phyloP scores from a whole-genome alignment of 148 eudicot species.

The Camellia lanceoleosa region DNA sequence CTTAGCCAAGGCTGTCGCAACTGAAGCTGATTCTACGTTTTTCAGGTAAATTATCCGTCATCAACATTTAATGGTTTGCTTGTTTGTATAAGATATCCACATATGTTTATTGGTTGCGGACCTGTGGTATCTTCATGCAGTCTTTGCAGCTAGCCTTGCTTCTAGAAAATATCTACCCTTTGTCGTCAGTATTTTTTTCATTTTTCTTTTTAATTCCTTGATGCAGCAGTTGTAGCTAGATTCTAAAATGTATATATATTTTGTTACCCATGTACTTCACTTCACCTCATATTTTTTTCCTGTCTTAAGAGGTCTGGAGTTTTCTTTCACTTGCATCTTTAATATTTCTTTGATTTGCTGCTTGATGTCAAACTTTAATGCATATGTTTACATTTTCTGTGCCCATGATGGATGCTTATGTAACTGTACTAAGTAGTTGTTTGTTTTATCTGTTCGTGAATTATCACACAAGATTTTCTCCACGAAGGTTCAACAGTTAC shows the following conservation, averaged over 20 bases:
- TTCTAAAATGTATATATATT: not conserved
- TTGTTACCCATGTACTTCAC: not conserved
- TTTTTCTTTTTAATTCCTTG: not conserved
- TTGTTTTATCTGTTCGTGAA: not conserved
- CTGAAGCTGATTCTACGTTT: conserved; percentile 98
- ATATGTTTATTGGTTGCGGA: not conserved
- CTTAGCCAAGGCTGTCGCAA: conserved; percentile 98
- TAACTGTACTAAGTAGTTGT: not conserved
- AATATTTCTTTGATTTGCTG: not conserved
- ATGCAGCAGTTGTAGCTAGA: not conserved
- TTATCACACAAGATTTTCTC: not conserved
- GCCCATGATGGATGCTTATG: not conserved
- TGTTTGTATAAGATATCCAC: not conserved
- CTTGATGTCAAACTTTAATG: not conserved
- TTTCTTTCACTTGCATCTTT: not conserved
- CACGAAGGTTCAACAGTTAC: no score
- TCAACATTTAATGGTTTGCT: not conserved
- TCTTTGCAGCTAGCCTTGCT: not conserved
- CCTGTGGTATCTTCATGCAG: not conserved
- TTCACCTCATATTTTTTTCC: not conserved
- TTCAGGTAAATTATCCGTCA: conserved; percentile 50
- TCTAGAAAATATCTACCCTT: not conserved
- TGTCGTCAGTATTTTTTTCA: not conserved
- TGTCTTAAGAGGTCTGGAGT: not conserved
- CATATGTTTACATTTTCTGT: not conserved